Base-by-base conservation (phyloP, 345 rosid genomes). In the Corchorus olitorius region DNA sequence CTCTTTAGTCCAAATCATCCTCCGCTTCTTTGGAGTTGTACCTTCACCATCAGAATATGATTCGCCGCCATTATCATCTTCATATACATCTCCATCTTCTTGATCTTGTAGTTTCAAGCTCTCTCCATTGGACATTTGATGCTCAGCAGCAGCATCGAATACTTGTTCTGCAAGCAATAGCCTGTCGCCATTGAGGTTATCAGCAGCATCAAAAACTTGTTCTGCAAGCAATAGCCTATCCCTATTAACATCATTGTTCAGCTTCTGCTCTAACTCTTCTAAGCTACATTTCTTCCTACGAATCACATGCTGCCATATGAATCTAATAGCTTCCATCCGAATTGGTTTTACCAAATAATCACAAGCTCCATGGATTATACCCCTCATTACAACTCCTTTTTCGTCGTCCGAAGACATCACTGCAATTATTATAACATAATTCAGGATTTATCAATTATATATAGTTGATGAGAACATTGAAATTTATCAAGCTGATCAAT, bases 231-330 rank as follows among this genome's bases (percentile, higher is more conserved):
- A 33, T 7, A 35, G 10, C 33, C 37, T 66, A 35, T 66, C 65
- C 22, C 11, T 27, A 4, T 45, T 70, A 16, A 37, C 72, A 1
- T 17, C 34, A 43, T 27, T 43, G 45, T 34, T 62, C 16, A 0
- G 16, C 7, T 34, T 41, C 34, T 48, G 69, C 33, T 43, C 58
- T 11, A 70, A 3, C 65, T 70, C 69, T 60, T 46, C 70, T 34
- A 22, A n/a, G 11, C 16, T 11, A 49, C 20, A 46, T 35, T 3
- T 60, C 20, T 52, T 77, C 81, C 65, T 79, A 43, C 83, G 80
- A 34, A 79, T 9, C 37, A 79, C 85, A 61, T 84, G 81, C 70
- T 80, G 81, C 87, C 83, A 84, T 41, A 84, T 66, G n/a, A 60
- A 13, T 72, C 70, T 67, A 16, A 81, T 15, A 0, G 58, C 49